Conservation (phyloP, 805 yeast species). For the Candida ponderosae region DNA sequence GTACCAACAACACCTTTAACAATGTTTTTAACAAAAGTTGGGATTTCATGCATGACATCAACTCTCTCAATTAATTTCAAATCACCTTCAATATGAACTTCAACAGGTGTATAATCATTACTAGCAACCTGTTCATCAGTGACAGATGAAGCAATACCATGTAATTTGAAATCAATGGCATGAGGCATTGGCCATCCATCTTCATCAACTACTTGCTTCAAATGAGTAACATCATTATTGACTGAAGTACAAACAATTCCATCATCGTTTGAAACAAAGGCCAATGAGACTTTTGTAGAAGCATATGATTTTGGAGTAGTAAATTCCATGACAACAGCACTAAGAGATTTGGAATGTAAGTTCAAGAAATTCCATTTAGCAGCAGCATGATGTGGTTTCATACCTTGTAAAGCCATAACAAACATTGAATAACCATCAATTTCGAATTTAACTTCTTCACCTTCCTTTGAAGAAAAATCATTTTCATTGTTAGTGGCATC, state of each 20-base stretch:
- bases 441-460: constrained; percentile 20
- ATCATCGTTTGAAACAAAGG: constrained; percentile 59
- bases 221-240: constrained; percentile 57
- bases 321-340: constrained; percentile 90
- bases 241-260: constrained; percentile 60
- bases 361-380: constrained; percentile 91
- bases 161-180: constrained; percentile 49
- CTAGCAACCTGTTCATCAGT: constrained; percentile 34
- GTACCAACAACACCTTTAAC: constrained; percentile 95
- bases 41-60: constrained; percentile 97
- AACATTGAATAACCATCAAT: constrained; percentile 53
- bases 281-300: constrained; percentile 70
- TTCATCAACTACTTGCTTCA: constrained; percentile 45
- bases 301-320: constrained; percentile 91
- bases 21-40: constrained; percentile 85
- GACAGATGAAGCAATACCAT: constrained; percentile 38
- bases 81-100: constrained; percentile 50
- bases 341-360: constrained; percentile 67
- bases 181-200: constrained; percentile 92
- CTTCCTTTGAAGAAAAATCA: constrained; percentile 4
- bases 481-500: constrained; percentile 12
- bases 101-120: constrained; percentile 27
- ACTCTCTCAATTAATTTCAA: constrained; percentile 78
- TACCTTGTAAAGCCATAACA: constrained; percentile 95
- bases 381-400: constrained; percentile 99